Base-by-base conservation (phyloP, 306 rosid genomes). In the Herpetospermum pedunculosum region DNA sequence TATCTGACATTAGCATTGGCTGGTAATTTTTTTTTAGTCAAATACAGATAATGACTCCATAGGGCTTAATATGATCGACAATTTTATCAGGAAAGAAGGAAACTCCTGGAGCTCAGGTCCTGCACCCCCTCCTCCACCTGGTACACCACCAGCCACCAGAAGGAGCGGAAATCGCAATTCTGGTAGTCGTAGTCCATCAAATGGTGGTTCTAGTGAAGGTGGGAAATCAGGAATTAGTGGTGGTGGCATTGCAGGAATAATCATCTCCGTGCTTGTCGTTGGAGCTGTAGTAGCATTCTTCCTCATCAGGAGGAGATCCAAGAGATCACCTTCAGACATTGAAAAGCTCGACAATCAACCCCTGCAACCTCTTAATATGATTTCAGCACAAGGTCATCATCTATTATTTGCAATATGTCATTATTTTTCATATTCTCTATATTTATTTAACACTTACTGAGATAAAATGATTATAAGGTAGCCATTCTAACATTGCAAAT, bases 111-210 rank as follows among this genome's bases (percentile, higher is more conserved):
- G 41, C 80, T 84, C 99, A 8, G 96, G 96, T 29, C 87, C 97
- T 79, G 97, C 99, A 52, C 99, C 99, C 41, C 99, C 99, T 64
- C 99, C 97, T 49, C 99, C 99, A 60, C 99, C 99, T 47, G 99
- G 99, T 43, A 88, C 97, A 18, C 97, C 97, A 53, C 97, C 95
- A 55, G 67, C 81, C 50, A 64, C 73, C 53, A 78, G 75, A 79
- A 53, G 68, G 58, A 60, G 19, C 41, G 85, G 78, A 58, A 80
- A 57, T 78, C 94, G 67, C 77, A 79, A 78, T 25, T 77, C 92
- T 49, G 88, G 85, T 46, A 77, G 86, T 59, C 78, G 77, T 52
- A 72, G 76, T 68, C 73, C 92, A 26, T 84, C 97, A 62, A 81
- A 71, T 69, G 79, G 38, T 69, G 82, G 81, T 72, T 57, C 78